Base-by-base conservation (phyloP, 2,329 filamentous ascomycete genomes). In the Fusarium brevicatenulatum region DNA sequence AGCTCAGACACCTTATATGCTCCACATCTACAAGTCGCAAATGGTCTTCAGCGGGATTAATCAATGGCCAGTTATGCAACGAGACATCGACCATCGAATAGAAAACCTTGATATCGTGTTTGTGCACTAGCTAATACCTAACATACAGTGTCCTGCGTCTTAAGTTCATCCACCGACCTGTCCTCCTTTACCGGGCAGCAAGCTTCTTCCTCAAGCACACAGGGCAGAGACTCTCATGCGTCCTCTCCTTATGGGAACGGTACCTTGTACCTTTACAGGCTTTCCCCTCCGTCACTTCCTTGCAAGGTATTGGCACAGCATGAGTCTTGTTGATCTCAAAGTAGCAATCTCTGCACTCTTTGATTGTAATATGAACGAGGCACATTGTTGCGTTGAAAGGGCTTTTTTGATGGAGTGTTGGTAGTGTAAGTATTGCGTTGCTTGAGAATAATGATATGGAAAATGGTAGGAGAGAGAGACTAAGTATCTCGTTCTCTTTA, bases 101-200 rank as follows among this genome's bases (percentile, higher is more conserved):
- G 13, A 10, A 7, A 42, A 10, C 9, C n/a, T 12, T 16, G 40
- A 43, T 23, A 18, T 23, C 1, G n/a, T 28, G 13, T 47, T 21
- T 3, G 10, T 7, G 1, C 2, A 21, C 25, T 5, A 47, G 19
- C 25, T 16, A 47, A 1, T 0, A 7, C 19, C 19, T 1, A 4
- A 5, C 12, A 15, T 15, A 4, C 19, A 47, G 44, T 30, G 16
- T 2, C 9, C 19, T 8, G 19, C 3, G 1, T 11, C 0, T 11
- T 1, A 7, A 8, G 9, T 11, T 5, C 3, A 30, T 30, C 25
- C 19, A 16, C 19, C 12, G 13, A 30, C 3, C 7, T 21, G 6
- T 21, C 25, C 7, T 28, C 18, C 7, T 21, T 21, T 21, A 47
- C 44, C 7, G 10, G 25, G 5, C 6, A 10, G 5, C 7, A 4